Percentiles rank a stretch among this genome's conserved stretches.
These are phyloP conservation scores for Pythium chondricola DNA, from an alignment of 352 stramenopile species.

Conservation along the genomic window DNA sequence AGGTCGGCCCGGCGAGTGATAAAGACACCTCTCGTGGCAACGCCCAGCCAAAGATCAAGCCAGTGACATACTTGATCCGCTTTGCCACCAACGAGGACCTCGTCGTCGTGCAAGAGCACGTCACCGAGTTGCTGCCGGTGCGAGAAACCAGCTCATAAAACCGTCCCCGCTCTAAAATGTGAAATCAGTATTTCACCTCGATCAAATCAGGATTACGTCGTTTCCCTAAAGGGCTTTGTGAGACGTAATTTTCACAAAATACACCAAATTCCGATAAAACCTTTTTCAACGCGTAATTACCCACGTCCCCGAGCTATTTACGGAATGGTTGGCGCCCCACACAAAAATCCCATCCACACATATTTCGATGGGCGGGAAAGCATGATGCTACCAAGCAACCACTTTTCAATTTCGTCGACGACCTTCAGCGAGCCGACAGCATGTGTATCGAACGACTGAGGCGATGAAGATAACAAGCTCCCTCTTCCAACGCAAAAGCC, in stretches of 20 bases:
- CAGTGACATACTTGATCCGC: conserved; percentile 68
- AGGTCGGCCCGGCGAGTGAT: background rate
- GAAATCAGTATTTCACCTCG: background rate
- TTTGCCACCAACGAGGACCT: conserved; percentile 58
- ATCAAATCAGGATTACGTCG: background rate
- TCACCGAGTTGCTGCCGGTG: conserved; percentile 22
- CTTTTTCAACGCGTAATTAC: conserved; percentile 18
- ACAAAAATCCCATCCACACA: background rate
- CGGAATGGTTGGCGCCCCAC: conserved; percentile 19
- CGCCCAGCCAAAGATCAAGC: conserved; percentile 29
- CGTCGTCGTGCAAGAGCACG: conserved; percentile 35
- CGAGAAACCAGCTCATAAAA: conserved; percentile 18
- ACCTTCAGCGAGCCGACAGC: no score
- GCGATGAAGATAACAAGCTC: conserved; percentile 83
- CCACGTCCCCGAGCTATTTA: conserved; percentile 12
- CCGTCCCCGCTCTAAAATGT: background rate
- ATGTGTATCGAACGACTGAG: conserved; percentile 21
- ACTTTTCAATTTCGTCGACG: background rate
- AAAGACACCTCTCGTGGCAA: conserved; percentile 27
- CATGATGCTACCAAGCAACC: no score
- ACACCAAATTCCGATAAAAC: no score
- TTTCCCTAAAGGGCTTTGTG: background rate
- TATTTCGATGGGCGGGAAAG: background rate
- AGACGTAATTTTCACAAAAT: background rate
- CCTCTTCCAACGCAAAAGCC: conserved; percentile 77